Evolutionary conservation across 441 rosid genomes (phyloP).

Genomic region (Pelargonium cotyledonis): DNA sequence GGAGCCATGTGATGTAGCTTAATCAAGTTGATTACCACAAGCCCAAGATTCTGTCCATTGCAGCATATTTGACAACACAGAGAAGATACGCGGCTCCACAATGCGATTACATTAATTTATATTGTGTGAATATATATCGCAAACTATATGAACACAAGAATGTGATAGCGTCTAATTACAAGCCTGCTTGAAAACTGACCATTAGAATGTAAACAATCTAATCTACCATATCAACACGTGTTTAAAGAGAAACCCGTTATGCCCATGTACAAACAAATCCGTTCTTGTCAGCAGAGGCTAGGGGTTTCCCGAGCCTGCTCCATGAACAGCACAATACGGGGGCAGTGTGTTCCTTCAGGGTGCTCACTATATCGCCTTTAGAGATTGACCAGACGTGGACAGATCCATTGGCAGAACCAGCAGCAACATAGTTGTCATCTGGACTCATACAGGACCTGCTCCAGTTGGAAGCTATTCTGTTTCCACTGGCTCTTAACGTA

Average conservation of each 20-base stretch:
- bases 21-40: too few species aligned
- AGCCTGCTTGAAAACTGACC: too few species aligned
- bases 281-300: constrained; percentile 80
- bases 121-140: too few species aligned
- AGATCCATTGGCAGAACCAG: constrained; percentile 86
- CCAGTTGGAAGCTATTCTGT: constrained; percentile 88
- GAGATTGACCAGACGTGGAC: constrained; percentile 75
- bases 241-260: constrained; percentile 24
- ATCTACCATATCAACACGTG: neutral
- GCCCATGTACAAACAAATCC: constrained; percentile 76
- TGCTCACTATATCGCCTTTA: constrained; percentile 60
- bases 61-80: too few species aligned
- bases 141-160: neutral
- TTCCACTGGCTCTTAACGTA: constrained; percentile 71
- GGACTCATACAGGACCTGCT: constrained; percentile 95
- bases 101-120: too few species aligned
- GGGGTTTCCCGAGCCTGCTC: constrained; percentile 84
- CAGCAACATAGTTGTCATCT: constrained; percentile 74
- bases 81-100: too few species aligned
- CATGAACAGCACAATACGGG: constrained; percentile 85
- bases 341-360: constrained; percentile 72
- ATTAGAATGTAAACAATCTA: neutral
- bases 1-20: too few species aligned
- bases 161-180: too few species aligned
- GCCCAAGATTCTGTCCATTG: too few species aligned